phyloP scores from a whole-genome alignment of 1,284 basidiomycete genomes.

The Cronartium quercuum region DNA sequence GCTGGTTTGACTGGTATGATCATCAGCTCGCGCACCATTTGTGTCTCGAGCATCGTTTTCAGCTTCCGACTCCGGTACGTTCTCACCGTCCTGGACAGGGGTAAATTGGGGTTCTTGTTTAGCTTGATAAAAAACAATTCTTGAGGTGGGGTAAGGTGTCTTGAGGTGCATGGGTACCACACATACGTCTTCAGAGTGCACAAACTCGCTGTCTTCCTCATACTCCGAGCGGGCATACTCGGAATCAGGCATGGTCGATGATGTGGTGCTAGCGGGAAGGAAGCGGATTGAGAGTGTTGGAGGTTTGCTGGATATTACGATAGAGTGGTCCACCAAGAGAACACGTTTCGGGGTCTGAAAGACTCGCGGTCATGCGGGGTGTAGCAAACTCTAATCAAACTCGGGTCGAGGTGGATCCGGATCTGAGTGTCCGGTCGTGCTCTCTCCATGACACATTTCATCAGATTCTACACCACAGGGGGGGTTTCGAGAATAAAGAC shows the following conservation, averaged over 20 bases:
- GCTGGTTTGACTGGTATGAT: background rate
- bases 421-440: too few relatives aligned
- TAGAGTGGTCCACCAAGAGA: too few relatives aligned
- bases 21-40: background rate
- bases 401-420: too few relatives aligned
- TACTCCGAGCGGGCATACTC: slow-evolving; percentile 34
- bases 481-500: too few relatives aligned
- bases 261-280: background rate
- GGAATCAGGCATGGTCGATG: slow-evolving; percentile 2
- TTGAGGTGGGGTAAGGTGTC: background rate
- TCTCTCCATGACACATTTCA: too few relatives aligned
- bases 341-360: too few relatives aligned
- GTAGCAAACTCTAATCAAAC: too few relatives aligned
- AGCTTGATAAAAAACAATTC: background rate
- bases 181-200: slow-evolving; percentile 33
- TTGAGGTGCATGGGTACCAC: background rate
- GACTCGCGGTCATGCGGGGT: too few relatives aligned
- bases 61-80: background rate
- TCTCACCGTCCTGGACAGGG: background rate
- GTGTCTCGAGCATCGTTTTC: background rate
- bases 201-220: slow-evolving; percentile 35
- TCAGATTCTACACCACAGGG: too few relatives aligned
- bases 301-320: too few relatives aligned
- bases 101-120: background rate
- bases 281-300: background rate